These are phyloP conservation scores for Neotropicomus parvogracilis DNA, from an alignment of 1,284 basidiomycete genomes.

Conservation along the genomic window DNA sequence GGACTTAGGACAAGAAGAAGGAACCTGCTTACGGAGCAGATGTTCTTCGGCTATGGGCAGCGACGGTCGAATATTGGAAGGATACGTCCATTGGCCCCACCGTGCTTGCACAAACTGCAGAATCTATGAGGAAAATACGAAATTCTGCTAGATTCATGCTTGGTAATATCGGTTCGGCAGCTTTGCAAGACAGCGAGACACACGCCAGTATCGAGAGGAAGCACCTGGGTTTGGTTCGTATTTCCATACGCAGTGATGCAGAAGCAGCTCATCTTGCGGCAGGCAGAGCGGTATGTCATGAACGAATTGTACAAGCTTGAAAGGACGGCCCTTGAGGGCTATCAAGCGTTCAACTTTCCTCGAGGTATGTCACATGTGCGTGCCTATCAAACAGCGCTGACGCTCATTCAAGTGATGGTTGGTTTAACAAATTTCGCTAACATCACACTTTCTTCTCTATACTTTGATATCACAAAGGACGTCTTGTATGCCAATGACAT, in stretches of 20 bases:
- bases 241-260: neutral
- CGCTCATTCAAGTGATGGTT: conserved; percentile 47
- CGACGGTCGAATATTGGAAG: conserved; percentile 85
- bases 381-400: conserved; percentile 5
- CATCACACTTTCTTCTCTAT: conserved; percentile 73
- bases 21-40: conserved; percentile 85
- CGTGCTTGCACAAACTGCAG: conserved; percentile 74
- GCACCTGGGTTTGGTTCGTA: conserved; percentile 63
- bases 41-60: conserved; percentile 87
- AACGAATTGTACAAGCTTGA: conserved; percentile 80
- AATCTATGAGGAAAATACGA: conserved; percentile 82
- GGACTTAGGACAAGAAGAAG: conserved; percentile 57
- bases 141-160: conserved; percentile 90
- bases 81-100: conserved; percentile 86
- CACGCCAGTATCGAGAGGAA: conserved; percentile 39
- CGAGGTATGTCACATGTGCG: conserved; percentile 55
- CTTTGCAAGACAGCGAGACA: conserved; percentile 9
- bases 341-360: conserved; percentile 78
- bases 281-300: conserved; percentile 87
- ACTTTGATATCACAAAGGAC: conserved; percentile 93
- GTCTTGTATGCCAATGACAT: conserved; percentile 75
- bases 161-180: conserved; percentile 65
- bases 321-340: conserved; percentile 60
- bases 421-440: conserved; percentile 67
- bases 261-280: conserved; percentile 5